Evolutionary conservation across 2,329 filamentous ascomycete genomes (phyloP).

Genomic region (Macrophomina tecta): DNA sequence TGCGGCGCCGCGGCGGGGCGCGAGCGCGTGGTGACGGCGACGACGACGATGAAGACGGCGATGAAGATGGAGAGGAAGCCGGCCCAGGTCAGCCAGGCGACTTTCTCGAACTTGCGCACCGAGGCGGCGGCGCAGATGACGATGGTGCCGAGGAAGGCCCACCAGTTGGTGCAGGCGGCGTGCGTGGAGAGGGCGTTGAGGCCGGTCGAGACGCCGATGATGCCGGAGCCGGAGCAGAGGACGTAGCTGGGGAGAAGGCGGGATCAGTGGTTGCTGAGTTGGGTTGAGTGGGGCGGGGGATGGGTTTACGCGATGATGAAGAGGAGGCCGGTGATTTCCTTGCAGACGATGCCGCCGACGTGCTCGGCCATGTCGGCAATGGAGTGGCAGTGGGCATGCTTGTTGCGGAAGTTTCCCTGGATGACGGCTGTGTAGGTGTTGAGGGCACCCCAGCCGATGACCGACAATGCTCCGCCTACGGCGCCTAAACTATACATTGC

Average conservation of each 20-base stretch:
- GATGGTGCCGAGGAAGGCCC: conserved; percentile 59
- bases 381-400: conserved; percentile 58
- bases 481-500: conserved; percentile 57
- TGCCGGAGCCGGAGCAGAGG: conserved; percentile 62
- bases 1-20: conserved; percentile 67
- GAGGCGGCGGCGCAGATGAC: conserved; percentile 58
- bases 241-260: conserved; percentile 48
- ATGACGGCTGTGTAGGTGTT: conserved; percentile 59
- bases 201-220: conserved; percentile 64
- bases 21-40: conserved; percentile 63
- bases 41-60: conserved; percentile 64
- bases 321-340: conserved; percentile 61
- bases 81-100: conserved; percentile 67
- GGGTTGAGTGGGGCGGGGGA: neutral
- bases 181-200: conserved; percentile 66
- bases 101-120: conserved; percentile 65
- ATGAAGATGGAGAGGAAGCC: conserved; percentile 65
- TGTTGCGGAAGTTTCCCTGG: conserved; percentile 59
- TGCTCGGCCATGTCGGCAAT: conserved; percentile 65
- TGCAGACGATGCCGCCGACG: conserved; percentile 59
- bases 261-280: neutral
- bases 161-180: conserved; percentile 65
- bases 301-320: conserved; percentile 57
- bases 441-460: conserved; percentile 55
- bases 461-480: conserved; percentile 54